Evolutionary conservation across 441 rosid genomes (phyloP), one percentile per base, ranked within the genome.

Genomic region (Erysimum cheiri): DNA sequence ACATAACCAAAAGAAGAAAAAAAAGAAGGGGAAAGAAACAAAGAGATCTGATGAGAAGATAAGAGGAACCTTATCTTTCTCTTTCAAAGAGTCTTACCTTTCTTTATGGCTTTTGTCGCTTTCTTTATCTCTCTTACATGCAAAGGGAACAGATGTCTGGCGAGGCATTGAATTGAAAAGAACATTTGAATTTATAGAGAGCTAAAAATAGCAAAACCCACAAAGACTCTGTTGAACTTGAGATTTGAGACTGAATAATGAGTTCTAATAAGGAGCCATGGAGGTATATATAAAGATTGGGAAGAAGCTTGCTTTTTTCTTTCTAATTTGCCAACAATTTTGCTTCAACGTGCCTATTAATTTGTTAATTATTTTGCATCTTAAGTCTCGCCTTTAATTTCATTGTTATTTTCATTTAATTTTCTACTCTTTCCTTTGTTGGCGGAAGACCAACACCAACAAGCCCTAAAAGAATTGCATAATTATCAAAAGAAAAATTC

Each of bases 111-210:
- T 74, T 74, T 67, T 74, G 73, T 67, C 78, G 63, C 36, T 67
- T 52, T 73, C 72, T 67, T 58, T 54, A 60, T 74, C 78, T 67
- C 78, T 67, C 73, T 54, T 50, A 60, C 73, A 74, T 74, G 78
- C 73, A 74, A 67, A 74, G 69, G 64, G 58, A 60, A 74, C 73
- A 67, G 36, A 67, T 67, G 78, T 74, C 63, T 60, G 69, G 64
- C 9, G 29, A 60, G 43, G 58, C 73, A 67, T 36, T 67, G 73
- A 60, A 67, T 67, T 53, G 64, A 74, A 61, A 69, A 73, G 24
- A 60, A 19, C 58, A 53, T 53, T 67, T 59, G 24, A 54, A 54
- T 54, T 60, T 15, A 35, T 74, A 60, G 52, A 73, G 54, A 35
- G 41, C 73, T 68, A 67, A 67, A 67, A 67, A 53, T 74, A 59